Evolutionary conservation across 2,329 filamentous ascomycete species (phyloP), one percentile per base, ranked within the genome.

Genomic region (Penicillium oxalicum): DNA sequence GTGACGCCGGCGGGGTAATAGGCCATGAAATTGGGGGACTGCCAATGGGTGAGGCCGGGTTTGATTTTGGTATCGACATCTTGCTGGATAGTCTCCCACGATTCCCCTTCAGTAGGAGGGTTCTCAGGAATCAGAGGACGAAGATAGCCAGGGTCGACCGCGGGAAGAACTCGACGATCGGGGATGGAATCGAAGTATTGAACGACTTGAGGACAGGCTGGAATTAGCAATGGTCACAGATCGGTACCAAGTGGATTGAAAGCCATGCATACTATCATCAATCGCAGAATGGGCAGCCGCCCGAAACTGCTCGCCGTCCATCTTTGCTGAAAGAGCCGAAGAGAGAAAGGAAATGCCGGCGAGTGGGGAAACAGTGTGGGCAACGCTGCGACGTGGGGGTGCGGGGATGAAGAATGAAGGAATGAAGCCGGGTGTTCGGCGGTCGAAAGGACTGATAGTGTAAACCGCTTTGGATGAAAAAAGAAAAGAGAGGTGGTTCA

Each of bases 41-140:
- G 86, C 90, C 91, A 97, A 71, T 96, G 91, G 0, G 91, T 96
- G 47, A 97, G 76, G 5, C 91, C 91, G 0, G 91, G 91, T 65
- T 95, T 82, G 64, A 97, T 95, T 66, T 93, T 88, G 39, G 78
- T 73, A 60, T 91, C 85, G 44, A 97, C 83, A 65, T 97, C 91
- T 49, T 81, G 77, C 60, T 89, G 87, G 63, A 97, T 96, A 45
- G 81, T 76, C 24, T 76, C 72, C 88, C 91, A 95, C 63, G 65
- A 52, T 79, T 73, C 75, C 86, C 89, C 61, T 78, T 86, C 50
- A 80, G 75, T 56, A 77, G 75, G 42, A 80, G 91, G 35, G 81
- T 81, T 46, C 73, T 75, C 35, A 70, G 91, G 91, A 24, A 97
- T 81, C 5, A 93, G 78, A 40, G 87, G 84, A 41, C 83, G 81